Evolutionary conservation across 768 basidiomycete species (phyloP).

Genomic region (Boletus bicolor): DNA sequence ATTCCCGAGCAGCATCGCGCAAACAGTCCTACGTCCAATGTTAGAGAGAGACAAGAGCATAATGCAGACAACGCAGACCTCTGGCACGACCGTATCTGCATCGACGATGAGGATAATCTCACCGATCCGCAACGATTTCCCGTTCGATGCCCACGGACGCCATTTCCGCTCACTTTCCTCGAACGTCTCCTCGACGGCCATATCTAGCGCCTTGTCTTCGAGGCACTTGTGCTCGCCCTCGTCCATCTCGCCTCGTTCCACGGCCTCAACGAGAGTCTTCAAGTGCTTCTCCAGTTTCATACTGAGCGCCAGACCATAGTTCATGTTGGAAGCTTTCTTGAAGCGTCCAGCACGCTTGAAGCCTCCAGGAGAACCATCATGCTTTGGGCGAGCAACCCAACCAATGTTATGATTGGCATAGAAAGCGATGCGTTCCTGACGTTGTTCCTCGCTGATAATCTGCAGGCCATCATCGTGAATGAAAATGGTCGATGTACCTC

Average conservation of each 20-base stretch:
- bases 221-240: slow-evolving; percentile 39
- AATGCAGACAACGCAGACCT: slow-evolving; percentile 30
- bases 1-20: slow-evolving; percentile 84
- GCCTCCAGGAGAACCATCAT: slow-evolving; percentile 27
- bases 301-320: slow-evolving; percentile 58
- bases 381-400: slow-evolving; percentile 58
- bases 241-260: slow-evolving; percentile 39
- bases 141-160: slow-evolving; percentile 78
- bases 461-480: slow-evolving; percentile 64
- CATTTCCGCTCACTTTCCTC: slow-evolving; percentile 55
- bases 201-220: slow-evolving; percentile 66
- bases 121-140: slow-evolving; percentile 69
- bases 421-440: slow-evolving; percentile 45
- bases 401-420: slow-evolving; percentile 58
- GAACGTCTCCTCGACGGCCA: slow-evolving; percentile 73
- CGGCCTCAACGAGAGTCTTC: slow-evolving; percentile 45
- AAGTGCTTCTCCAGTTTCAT: slow-evolving; percentile 36
- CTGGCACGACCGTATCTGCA: slow-evolving; percentile 85
- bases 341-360: slow-evolving; percentile 65
- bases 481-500: slow-evolving; percentile 55
- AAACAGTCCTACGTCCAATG: slow-evolving; percentile 66
- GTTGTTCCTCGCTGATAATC: slow-evolving; percentile 44
- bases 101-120: slow-evolving; percentile 84
- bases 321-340: slow-evolving; percentile 95
- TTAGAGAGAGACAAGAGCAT: not conserved